These are phyloP conservation scores for Protostelium mycophagum DNA, from an alignment of 78 protist genomes.

Conservation along the genomic window DNA sequence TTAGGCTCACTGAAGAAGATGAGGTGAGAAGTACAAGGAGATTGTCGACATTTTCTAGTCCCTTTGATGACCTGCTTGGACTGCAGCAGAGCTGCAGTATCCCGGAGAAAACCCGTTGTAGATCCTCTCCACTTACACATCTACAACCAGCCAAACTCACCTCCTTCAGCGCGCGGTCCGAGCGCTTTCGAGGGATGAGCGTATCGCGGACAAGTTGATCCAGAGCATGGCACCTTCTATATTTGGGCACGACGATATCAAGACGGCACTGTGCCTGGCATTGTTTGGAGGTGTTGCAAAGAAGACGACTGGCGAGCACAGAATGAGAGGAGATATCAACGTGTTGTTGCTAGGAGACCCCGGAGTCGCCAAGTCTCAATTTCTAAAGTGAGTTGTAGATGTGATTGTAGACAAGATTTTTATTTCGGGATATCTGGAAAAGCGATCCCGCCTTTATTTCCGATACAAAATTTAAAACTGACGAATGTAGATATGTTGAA, in stretches of 20 bases:
- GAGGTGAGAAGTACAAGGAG: slow-evolving; percentile 29
- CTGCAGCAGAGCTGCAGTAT: no score
- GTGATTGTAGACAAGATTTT: no score
- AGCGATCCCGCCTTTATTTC: no score
- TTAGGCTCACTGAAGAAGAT: slow-evolving; percentile 88
- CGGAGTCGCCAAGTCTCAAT: slow-evolving; percentile 98
- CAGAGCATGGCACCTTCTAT: slow-evolving; percentile 97
- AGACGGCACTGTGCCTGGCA: slow-evolving; percentile 92
- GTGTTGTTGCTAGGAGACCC: slow-evolving; percentile 99
- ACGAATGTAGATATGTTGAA: slow-evolving; percentile 73
- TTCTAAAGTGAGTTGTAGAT: slow-evolving; percentile 40
- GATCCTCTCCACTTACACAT: no score
- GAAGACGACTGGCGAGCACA: slow-evolving; percentile 62
- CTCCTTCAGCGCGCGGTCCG: background rate
- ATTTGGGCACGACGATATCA: slow-evolving; percentile 96
- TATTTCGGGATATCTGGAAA: no score
- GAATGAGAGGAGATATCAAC: slow-evolving; percentile 99
- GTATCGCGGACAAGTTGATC: slow-evolving; percentile 74
- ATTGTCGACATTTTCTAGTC: background rate
- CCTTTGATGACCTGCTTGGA: no score
- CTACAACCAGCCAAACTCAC: no score
- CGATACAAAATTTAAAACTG: slow-evolving; percentile 23
- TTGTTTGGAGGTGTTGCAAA: slow-evolving; percentile 93
- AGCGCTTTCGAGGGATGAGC: slow-evolving; percentile 60
- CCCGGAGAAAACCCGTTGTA: no score